phyloP scores from a whole-genome alignment of 2,329 filamentous ascomycete genomes.

The Penicillium sp. region DNA sequence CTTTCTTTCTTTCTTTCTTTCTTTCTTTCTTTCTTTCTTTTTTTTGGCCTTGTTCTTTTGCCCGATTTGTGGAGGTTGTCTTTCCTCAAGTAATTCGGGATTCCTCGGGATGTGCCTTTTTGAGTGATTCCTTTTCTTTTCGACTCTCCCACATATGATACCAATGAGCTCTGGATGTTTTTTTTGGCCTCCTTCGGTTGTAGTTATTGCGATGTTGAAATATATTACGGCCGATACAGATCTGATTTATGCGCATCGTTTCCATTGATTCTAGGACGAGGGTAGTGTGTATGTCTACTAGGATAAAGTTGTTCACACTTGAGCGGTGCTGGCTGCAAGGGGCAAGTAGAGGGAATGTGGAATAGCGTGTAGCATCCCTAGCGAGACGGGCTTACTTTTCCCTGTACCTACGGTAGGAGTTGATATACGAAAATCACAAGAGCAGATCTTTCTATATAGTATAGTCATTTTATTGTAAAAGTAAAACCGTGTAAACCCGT shows the following conservation, averaged over 20 bases:
- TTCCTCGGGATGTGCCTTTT: constrained; percentile 10
- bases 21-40: background rate
- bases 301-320: too few species aligned
- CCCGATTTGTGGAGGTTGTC: background rate
- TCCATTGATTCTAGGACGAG: background rate
- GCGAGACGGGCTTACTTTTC: too few species aligned
- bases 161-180: constrained; percentile 29
- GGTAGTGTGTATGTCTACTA: too few species aligned
- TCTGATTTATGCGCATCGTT: background rate
- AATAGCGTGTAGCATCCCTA: too few species aligned
- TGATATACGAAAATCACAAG: background rate
- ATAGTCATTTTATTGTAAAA: background rate
- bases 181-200: constrained; percentile 15
- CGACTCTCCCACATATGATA: constrained; percentile 31
- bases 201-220: constrained; percentile 23
- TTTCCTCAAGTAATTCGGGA: constrained; percentile 11
- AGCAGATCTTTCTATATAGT: background rate
- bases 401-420: background rate
- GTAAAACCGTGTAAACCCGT: background rate
- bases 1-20: background rate
- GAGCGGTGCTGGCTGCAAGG: too few species aligned
- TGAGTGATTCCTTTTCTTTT: constrained; percentile 14
- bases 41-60: background rate
- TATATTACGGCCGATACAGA: constrained; percentile 19
- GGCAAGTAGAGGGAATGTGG: too few species aligned